Percentiles rank a stretch among this genome's conserved stretches.
phyloP scores from a whole-genome alignment of 1,139 yeast genomes.

The Pneumocystis canis region DNA sequence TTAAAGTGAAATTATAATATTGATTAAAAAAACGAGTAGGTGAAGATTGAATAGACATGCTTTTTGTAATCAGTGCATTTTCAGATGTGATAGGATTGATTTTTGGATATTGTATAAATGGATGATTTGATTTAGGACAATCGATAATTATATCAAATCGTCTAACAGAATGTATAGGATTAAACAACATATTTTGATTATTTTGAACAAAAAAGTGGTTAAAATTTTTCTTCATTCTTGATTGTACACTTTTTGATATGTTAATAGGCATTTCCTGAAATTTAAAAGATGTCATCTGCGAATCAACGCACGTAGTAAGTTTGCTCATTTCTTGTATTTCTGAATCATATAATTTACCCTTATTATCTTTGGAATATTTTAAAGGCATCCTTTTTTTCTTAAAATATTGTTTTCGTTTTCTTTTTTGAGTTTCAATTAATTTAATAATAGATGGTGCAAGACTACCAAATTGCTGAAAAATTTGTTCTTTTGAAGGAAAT shows the following conservation, averaged over 20 bases:
- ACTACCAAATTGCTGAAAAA: not conserved
- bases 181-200: not conserved
- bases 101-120: not conserved
- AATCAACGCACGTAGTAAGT: not conserved
- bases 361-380: not conserved
- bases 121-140: not conserved
- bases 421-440: not conserved
- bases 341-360: not conserved
- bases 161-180: not conserved
- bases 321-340: not conserved
- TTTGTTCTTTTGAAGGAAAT: conserved; percentile 1
- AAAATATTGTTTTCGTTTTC: not conserved
- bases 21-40: not conserved
- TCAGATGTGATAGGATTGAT: not conserved
- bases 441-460: conserved; percentile 1
- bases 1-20: not conserved
- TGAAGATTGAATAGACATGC: not conserved
- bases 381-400: not conserved
- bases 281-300: not conserved
- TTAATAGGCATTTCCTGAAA: not conserved
- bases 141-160: not conserved
- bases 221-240: not conserved
- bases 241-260: not conserved
- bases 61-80: not conserved
- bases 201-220: not conserved